Evolutionary conservation across 768 basidiomycete species (phyloP).

Genomic region (Harrya chromipes): DNA sequence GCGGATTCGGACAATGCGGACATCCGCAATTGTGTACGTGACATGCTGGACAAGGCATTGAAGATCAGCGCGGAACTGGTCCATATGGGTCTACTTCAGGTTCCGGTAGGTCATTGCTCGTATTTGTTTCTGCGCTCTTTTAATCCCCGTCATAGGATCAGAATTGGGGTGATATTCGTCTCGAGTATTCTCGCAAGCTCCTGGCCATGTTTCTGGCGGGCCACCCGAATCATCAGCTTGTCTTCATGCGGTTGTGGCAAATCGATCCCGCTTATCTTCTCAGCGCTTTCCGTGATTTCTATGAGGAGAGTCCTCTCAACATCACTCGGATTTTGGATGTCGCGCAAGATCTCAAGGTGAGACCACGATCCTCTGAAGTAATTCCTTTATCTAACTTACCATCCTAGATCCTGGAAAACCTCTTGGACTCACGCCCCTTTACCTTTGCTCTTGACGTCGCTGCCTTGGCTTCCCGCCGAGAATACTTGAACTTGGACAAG

Average conservation of each 20-base stretch:
- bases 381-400: conserved; percentile 2
- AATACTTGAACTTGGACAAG: conserved; percentile 94
- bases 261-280: conserved; percentile 84
- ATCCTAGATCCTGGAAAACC: conserved; percentile 80
- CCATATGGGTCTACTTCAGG: conserved; percentile 88
- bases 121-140: not conserved
- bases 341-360: conserved; percentile 89
- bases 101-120: conserved; percentile 59
- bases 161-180: conserved; percentile 82
- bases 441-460: conserved; percentile 93
- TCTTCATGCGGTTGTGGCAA: conserved; percentile 96
- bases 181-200: conserved; percentile 83
- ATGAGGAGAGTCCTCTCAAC: conserved; percentile 88
- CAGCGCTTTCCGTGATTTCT: conserved; percentile 86
- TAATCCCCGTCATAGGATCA: conserved; percentile 48
- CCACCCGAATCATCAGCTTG: conserved; percentile 92
- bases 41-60: conserved; percentile 91
- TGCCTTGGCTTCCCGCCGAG: conserved; percentile 86
- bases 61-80: conserved; percentile 94
- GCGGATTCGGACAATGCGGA: conserved; percentile 71
- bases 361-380: conserved; percentile 5
- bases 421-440: conserved; percentile 86
- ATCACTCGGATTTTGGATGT: conserved; percentile 94
- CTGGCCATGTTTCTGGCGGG: conserved; percentile 88
- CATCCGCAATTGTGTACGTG: conserved; percentile 72